Evolutionary conservation across 495 filamentous ascomycete species (phyloP).

Genomic region (Hyphodiscus hymeniophilus): DNA sequence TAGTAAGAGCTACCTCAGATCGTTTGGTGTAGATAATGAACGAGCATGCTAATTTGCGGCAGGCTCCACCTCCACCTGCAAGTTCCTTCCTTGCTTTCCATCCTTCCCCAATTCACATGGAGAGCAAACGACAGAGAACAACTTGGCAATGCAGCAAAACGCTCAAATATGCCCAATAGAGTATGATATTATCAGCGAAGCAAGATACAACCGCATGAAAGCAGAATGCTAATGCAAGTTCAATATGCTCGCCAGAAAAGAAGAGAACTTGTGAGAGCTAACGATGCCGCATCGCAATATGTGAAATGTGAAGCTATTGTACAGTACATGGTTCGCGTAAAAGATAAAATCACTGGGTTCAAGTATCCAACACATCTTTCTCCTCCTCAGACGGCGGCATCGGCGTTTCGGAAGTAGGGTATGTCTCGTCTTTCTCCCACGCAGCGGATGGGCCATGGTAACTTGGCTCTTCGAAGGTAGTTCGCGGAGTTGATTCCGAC

Average conservation of each 20-base stretch:
- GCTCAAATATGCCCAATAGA: too few species aligned
- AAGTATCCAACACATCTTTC: slow-evolving; percentile 30
- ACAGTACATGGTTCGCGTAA: neutral
- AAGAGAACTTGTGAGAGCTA: neutral
- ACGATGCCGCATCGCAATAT: neutral
- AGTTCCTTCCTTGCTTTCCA: too few species aligned
- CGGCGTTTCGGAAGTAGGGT: slow-evolving; percentile 26
- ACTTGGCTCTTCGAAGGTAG: slow-evolving; percentile 29
- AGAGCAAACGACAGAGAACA: neutral
- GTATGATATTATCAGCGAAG: too few species aligned
- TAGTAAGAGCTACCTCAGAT: too few species aligned
- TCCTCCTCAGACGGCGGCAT: slow-evolving; percentile 34
- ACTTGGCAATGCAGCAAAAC: neutral
- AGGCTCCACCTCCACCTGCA: too few species aligned
- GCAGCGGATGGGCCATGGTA: slow-evolving; percentile 35
- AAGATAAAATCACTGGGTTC: neutral
- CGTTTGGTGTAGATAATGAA: too few species aligned
- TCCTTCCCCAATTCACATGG: too few species aligned
- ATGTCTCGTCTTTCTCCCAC: slow-evolving; percentile 40
- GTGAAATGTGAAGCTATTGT: neutral
- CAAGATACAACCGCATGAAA: neutral
- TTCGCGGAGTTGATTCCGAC: slow-evolving; percentile 4
- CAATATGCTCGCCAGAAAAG: neutral
- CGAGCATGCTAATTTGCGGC: too few species aligned
- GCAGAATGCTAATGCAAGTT: neutral